These are phyloP conservation scores for Prototheca cutis DNA, from an alignment of 163 green algal genomes.

Conservation along the genomic window DNA sequence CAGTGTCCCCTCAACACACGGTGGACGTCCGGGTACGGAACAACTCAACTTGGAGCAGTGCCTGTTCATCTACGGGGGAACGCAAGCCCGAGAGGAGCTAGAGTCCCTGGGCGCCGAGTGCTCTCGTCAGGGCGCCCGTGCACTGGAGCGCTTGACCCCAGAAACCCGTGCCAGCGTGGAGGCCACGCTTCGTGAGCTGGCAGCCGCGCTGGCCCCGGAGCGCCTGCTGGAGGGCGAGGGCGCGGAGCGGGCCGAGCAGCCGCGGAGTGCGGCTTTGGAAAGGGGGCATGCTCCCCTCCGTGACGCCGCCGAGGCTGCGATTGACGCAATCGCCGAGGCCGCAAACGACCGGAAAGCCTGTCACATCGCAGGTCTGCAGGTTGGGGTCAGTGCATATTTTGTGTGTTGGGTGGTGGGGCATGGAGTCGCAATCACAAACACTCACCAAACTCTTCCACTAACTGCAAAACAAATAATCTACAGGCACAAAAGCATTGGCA, in stretches of 20 bases:
- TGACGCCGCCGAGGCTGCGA: not conserved
- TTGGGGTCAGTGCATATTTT: too few species aligned
- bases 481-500: conserved; percentile 5
- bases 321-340: too few species aligned
- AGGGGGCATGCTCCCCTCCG: not conserved
- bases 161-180: not conserved
- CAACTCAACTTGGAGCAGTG: conserved; percentile 5
- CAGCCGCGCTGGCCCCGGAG: not conserved
- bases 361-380: too few species aligned
- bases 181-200: not conserved
- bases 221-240: not conserved
- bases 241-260: too few species aligned
- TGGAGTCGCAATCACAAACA: too few species aligned
- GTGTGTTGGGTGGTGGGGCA: too few species aligned
- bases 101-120: conserved; percentile 14
- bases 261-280: not conserved
- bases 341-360: too few species aligned
- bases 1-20: too few species aligned
- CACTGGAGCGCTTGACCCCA: not conserved
- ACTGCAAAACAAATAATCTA: too few species aligned
- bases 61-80: conserved; percentile 15
- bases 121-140: not conserved
- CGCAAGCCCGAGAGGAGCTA: conserved; percentile 13
- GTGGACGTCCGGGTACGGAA: too few species aligned
- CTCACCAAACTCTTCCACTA: too few species aligned